Evolutionary conservation across 2,329 filamentous ascomycete genomes (phyloP).

Genomic region (Colletotrichum phormii): DNA sequence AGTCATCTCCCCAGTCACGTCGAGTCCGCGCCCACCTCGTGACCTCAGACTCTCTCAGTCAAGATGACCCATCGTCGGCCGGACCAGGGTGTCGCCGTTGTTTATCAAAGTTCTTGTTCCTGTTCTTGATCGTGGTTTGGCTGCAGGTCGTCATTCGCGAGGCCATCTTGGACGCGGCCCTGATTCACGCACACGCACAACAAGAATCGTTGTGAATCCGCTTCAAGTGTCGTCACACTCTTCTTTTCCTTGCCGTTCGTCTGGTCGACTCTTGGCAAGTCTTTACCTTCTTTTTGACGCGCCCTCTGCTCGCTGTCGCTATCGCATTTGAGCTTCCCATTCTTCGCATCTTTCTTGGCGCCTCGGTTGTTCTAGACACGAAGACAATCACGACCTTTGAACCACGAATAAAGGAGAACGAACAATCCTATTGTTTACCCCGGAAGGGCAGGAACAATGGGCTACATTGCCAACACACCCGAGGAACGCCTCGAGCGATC

Average conservation of each 20-base stretch:
- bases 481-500: conserved; percentile 82
- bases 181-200: neutral
- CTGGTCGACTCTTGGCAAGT: neutral
- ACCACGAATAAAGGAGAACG: neutral
- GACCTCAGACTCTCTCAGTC: neutral
- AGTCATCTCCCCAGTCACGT: conserved; percentile 2
- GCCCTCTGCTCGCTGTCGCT: neutral
- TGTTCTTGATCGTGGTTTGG: neutral
- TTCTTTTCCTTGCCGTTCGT: neutral
- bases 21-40: conserved; percentile 6
- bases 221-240: neutral
- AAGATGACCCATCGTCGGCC: neutral
- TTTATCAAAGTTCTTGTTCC: neutral
- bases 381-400: neutral
- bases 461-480: conserved; percentile 78
- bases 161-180: neutral
- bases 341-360: neutral
- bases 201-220: neutral
- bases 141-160: neutral
- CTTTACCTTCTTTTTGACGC: neutral
- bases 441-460: conserved; percentile 58
- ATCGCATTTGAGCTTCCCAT: neutral
- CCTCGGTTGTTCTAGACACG: neutral
- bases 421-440: neutral
- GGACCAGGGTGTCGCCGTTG: neutral